Evolutionary conservation across 176 grass and related monocot genomes (phyloP).

Genomic region (Secale cereale): DNA sequence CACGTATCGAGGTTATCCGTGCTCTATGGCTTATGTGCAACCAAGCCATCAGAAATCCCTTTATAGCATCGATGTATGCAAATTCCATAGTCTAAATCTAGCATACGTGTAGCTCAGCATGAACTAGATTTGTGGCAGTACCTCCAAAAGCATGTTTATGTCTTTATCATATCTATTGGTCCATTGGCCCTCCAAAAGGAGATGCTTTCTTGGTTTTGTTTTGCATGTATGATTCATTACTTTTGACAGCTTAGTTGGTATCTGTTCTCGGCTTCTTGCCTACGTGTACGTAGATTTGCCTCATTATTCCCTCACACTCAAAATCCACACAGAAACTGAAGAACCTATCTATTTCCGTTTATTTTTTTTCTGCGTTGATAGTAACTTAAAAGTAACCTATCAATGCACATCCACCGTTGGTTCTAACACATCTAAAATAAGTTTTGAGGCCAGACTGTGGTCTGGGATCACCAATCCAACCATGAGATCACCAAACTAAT

Average conservation of each 20-base stretch:
- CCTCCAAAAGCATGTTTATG: constrained; percentile 29
- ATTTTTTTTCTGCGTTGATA: neutral
- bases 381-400: neutral
- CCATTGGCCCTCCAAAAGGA: constrained; percentile 23
- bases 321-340: neutral
- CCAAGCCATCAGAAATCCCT: constrained; percentile 15
- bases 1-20: constrained; percentile 36
- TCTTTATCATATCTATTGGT: constrained; percentile 23
- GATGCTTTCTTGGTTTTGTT: constrained; percentile 40
- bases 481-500: constrained; percentile 1
- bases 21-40: constrained; percentile 15
- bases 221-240: neutral
- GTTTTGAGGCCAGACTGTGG: neutral
- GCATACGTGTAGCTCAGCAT: constrained; percentile 12
- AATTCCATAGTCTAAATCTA: constrained; percentile 25
- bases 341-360: neutral
- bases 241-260: constrained; percentile 30
- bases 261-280: constrained; percentile 14
- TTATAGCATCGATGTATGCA: constrained; percentile 25
- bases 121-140: constrained; percentile 22
- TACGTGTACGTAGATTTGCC: neutral
- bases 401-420: neutral
- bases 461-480: constrained; percentile 9
- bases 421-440: neutral
- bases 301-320: neutral